These are phyloP conservation scores for Penicillium canescens DNA, from an alignment of 495 filamentous ascomycete species.

Conservation along the genomic window DNA sequence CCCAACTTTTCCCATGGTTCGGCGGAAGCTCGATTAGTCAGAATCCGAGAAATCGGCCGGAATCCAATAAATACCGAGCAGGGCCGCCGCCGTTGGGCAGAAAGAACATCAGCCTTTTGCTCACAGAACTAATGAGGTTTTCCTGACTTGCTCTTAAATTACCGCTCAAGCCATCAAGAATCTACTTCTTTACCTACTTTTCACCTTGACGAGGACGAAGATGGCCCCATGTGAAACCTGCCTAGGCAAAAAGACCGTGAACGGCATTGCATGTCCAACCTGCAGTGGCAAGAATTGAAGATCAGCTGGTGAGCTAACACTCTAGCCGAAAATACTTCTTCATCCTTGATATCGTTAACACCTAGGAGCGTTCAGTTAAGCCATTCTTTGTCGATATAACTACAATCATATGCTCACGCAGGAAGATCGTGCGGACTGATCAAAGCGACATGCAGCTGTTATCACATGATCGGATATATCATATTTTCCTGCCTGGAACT, in stretches of 20 bases:
- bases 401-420: neutral
- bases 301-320: conserved; percentile 13
- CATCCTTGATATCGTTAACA: conserved; percentile 6
- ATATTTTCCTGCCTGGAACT: neutral
- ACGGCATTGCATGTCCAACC: conserved; percentile 20
- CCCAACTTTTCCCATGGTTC: conserved; percentile 6
- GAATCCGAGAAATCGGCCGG: conserved; percentile 3
- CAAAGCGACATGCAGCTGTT: neutral
- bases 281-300: conserved; percentile 21
- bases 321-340: conserved; percentile 15
- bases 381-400: conserved; percentile 1
- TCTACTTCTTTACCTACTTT: conserved; percentile 15
- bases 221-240: conserved; percentile 20
- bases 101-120: conserved; percentile 10
- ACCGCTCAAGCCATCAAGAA: conserved; percentile 14
- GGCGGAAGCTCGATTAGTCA: conserved; percentile 12
- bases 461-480: neutral
- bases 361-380: conserved; percentile 14
- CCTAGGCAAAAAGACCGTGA: conserved; percentile 14
- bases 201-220: conserved; percentile 15
- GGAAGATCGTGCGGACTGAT: neutral
- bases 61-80: conserved; percentile 10
- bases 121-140: conserved; percentile 4
- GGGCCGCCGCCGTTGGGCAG: conserved; percentile 9
- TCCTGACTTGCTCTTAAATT: conserved; percentile 14